These are phyloP conservation scores for Abelmoschus esculentus DNA, from an alignment of 345 rosid genomes.

Conservation along the genomic window DNA sequence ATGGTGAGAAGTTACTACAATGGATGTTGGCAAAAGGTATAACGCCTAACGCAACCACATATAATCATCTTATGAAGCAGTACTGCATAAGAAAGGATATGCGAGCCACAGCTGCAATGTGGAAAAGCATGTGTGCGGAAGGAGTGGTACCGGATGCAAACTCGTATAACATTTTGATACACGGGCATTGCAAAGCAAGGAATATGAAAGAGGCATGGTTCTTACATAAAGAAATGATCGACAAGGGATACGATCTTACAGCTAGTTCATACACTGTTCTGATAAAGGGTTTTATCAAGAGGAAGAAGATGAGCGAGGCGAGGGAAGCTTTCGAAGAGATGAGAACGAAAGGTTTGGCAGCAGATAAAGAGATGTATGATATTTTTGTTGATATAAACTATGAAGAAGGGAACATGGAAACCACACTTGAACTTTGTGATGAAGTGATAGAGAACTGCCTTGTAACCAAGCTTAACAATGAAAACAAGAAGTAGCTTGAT, in stretches of 20 bases:
- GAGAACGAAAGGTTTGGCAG: slow-evolving; percentile 54
- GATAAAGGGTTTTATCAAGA: slow-evolving; percentile 65
- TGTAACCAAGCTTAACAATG: slow-evolving; percentile 27
- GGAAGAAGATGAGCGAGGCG: slow-evolving; percentile 67
- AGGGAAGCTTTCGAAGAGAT: slow-evolving; percentile 63
- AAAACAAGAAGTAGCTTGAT: slow-evolving; percentile 20
- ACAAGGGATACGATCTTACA: slow-evolving; percentile 53
- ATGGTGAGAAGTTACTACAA: slow-evolving; percentile 61
- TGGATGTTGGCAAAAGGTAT: slow-evolving; percentile 88
- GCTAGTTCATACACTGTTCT: slow-evolving; percentile 57
- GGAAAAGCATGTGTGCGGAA: slow-evolving; percentile 46
- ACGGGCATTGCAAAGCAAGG: slow-evolving; percentile 94
- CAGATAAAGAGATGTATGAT: slow-evolving; percentile 49
- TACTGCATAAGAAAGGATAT: slow-evolving; percentile 50
- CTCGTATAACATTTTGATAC: slow-evolving; percentile 71
- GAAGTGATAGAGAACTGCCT: slow-evolving; percentile 66
- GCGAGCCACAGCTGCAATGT: slow-evolving; percentile 41
- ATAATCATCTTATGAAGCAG: slow-evolving; percentile 79
- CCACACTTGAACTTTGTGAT: slow-evolving; percentile 64
- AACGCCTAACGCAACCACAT: slow-evolving; percentile 66
- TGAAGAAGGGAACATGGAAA: slow-evolving; percentile 53
- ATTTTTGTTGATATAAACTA: slow-evolving; percentile 52
- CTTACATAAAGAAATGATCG: slow-evolving; percentile 56
- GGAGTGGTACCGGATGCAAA: slow-evolving; percentile 66
- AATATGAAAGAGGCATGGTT: slow-evolving; percentile 97